Conservation (phyloP, 768 basidiomycete genomes). For the Rubroboletus satanas region DNA sequence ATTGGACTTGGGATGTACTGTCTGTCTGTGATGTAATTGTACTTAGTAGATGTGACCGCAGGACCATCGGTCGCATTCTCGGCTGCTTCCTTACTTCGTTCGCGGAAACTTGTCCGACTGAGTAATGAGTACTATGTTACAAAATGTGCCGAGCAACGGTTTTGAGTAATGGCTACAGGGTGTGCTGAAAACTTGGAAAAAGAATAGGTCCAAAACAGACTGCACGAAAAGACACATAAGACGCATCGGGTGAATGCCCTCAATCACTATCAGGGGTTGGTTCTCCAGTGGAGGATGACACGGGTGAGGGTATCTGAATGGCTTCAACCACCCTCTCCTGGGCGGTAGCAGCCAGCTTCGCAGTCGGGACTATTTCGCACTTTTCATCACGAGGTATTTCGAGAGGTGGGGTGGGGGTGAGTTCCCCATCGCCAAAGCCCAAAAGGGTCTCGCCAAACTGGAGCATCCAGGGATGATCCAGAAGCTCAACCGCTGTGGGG, state of each 20-base stretch:
- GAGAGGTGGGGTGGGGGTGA: conserved; percentile 44
- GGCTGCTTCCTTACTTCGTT: not conserved
- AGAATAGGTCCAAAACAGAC: not conserved
- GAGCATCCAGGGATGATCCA: conserved; percentile 88
- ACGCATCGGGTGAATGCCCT: not conserved
- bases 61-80: not conserved
- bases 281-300: conserved; percentile 39
- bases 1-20: not conserved
- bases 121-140: conserved; percentile 7
- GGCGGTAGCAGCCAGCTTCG: conserved; percentile 52
- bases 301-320: conserved; percentile 50
- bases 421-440: conserved; percentile 63
- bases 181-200: conserved; percentile 2
- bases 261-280: conserved; percentile 29
- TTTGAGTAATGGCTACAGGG: conserved; percentile 16
- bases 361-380: conserved; percentile 48
- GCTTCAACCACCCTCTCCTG: conserved; percentile 60
- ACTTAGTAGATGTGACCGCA: not conserved
- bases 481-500: conserved; percentile 80
- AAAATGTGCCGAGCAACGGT: not conserved
- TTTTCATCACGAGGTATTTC: conserved; percentile 46
- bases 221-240: not conserved
- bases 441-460: conserved; percentile 70
- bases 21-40: not conserved
- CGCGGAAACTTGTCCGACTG: not conserved